Base-by-base conservation (phyloP, 1,284 basidiomycete species). In the Leccinum pseudoinsigne region DNA sequence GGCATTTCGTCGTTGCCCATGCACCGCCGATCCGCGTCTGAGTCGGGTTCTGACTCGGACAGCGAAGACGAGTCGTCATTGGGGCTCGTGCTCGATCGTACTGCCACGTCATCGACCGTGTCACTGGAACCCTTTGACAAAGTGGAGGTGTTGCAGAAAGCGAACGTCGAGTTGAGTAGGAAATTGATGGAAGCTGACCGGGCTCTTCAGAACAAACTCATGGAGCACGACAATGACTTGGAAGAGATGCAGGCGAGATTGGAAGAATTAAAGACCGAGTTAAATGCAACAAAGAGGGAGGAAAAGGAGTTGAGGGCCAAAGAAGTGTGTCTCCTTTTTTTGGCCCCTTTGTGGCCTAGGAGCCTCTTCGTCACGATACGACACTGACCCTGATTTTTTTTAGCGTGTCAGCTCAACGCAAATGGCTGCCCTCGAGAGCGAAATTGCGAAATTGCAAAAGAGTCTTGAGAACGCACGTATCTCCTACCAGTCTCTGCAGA, bases 271-370 rank as follows among this genome's bases (percentile, higher is more conserved):
- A 79, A 83, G 68, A 84, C 79, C 10, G 93, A 96, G 75, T 78
- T 96, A 8, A 87, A 80, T 12, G 81, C 86, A 7, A 87, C 89
- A 5, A 90, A 92, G 74, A 84, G 91, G 54, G 93, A 96, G 68
- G 93, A 96, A 76, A 95, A 96, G 77, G 94, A 97, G 70, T 75
- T 95, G 65, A 82, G 91, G 55, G 81, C 84, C 11, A 94, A 94
- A 76, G 94, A 96, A 80, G 88, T 89, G 59, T 10, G 80, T 74
- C 45, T 50, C 5, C 2, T 64, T 47, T 34, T 42, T 42, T 53
- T 31, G 28, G 10, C 10, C 36, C 18, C 21, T 54, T 31, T 59
- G 45, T 60, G 16, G 26, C 42, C 38, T 7, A 26, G 36, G 28
- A 12, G 9, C 11, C 34, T 10, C n/a, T 38, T 53, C 28, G 0